Conservation (phyloP, 2,329 filamentous ascomycete species). For the Calonectria henricotiae region DNA sequence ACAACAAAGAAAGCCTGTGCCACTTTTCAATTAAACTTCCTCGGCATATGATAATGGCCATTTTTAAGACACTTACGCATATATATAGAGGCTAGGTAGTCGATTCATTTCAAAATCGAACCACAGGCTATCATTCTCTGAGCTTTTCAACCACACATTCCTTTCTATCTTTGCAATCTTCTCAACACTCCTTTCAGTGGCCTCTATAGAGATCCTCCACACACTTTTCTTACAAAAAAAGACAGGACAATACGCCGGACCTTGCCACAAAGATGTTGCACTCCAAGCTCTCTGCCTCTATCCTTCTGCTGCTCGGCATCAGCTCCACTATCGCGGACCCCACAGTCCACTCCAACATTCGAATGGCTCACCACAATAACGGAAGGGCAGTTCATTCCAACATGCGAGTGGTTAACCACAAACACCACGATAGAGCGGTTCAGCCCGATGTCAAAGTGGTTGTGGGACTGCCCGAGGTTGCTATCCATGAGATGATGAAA, state of each 20-base stretch:
- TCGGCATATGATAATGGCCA: background rate
- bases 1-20: background rate
- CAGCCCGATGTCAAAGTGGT: background rate
- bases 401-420: background rate
- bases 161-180: slow-evolving; percentile 2
- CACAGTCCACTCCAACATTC: background rate
- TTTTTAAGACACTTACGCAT: too few species aligned
- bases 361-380: background rate
- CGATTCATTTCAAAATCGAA: background rate
- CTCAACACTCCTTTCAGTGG: slow-evolving; percentile 17
- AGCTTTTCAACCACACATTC: slow-evolving; percentile 12
- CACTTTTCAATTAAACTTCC: background rate
- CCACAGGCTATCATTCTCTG: background rate
- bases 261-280: background rate
- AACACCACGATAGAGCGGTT: background rate
- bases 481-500: background rate
- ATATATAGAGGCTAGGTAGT: background rate
- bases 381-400: background rate
- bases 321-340: background rate
- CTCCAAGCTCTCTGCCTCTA: background rate
- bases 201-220: too few species aligned
- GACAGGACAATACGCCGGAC: background rate
- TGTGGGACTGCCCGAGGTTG: background rate
- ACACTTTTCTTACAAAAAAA: background rate
- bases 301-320: background rate